Base-by-base conservation (phyloP, 179 eudicot species). In the Amaranthus tricolor region DNA sequence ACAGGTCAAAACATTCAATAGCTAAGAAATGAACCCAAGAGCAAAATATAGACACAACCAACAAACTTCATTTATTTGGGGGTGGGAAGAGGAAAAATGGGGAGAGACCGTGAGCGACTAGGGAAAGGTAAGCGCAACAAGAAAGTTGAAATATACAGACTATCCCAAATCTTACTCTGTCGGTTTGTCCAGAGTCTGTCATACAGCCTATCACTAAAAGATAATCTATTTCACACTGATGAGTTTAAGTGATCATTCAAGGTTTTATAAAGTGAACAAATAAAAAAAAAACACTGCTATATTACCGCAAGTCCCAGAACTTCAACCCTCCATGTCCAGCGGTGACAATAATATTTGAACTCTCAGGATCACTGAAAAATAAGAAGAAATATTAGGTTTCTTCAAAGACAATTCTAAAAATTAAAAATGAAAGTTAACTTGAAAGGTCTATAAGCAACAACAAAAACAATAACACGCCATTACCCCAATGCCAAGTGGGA, bases 231-330 rank as follows among this genome's bases (percentile, higher is more conserved):
- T 20, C 43, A 67, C 24, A 13, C 15, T 12, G 16, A 67, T 66
- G 16, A 19, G 31, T 50, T 2, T 0, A 67, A 48, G 40, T 5
- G n/a, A 67, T 48, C 24, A 45, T 66, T 67, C 56, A 48, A 31
- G 40, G 40, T 73, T 19, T n/a, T 13, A 56, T 57, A 45, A 47
- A 20, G 15, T 8, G 58, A 68, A 73, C 57, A 16, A 24, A 55
- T 31, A 66, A 58, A 68, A 58, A 68, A 58, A 16, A 20, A 31
- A 20, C 45, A 69, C 16, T 43, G 31, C 51, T 77, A 64, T 63
- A 81, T 76, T 83, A 92, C 99, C 99, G 89, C 74, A 95, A 64
- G 87, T 95, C 97, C 99, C 99, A 95, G 77, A 95, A 93, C 80
- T 88, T 92, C 59, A 93, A 62, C 57, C 99, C 93, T 77, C 86